Evolutionary conservation across 2,329 filamentous ascomycete species (phyloP).

Genomic region (Venturia nashicola): DNA sequence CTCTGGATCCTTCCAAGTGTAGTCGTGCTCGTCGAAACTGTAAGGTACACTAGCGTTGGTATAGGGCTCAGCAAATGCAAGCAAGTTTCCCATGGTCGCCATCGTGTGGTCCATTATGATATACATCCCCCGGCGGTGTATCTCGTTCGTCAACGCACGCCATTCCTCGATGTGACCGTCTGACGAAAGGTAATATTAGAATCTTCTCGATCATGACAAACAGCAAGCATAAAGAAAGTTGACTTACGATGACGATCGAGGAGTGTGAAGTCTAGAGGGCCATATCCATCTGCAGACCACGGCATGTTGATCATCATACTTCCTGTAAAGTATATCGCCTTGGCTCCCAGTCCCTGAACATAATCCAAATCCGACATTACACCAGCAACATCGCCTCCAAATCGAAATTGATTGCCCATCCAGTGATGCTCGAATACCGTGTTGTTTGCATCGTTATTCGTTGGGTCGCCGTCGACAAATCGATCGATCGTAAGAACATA

Average conservation of each 20-base stretch:
- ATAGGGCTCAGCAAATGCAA: conserved; percentile 45
- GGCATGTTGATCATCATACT: conserved; percentile 49
- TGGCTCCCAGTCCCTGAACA: conserved; percentile 43
- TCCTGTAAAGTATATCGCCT: conserved; percentile 41
- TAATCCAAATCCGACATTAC: conserved; percentile 49
- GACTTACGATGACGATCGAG: conserved; percentile 42
- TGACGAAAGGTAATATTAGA: not conserved
- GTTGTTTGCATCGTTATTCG: conserved; percentile 48
- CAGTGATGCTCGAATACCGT: conserved; percentile 47
- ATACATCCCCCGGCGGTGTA: conserved; percentile 49
- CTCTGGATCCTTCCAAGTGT: conserved; percentile 38
- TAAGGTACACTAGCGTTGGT: conserved; percentile 47
- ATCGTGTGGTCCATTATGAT: conserved; percentile 33
- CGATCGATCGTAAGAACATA: conserved; percentile 37
- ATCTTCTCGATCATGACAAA: not conserved
- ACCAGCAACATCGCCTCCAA: conserved; percentile 48
- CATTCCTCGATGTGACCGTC: conserved; percentile 42
- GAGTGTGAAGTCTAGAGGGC: conserved; percentile 43
- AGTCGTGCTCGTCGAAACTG: conserved; percentile 39
- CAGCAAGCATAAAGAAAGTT: not conserved
- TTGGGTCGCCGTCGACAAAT: conserved; percentile 48
- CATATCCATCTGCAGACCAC: conserved; percentile 50
- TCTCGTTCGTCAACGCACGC: conserved; percentile 43
- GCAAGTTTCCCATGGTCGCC: conserved; percentile 42
- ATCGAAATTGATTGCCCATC: conserved; percentile 46